Percentiles rank a stretch among this genome's conserved stretches.
These are phyloP conservation scores for Chlorokybus atmophyticus DNA, from an alignment of 139 green algal species.

Conservation along the genomic window DNA sequence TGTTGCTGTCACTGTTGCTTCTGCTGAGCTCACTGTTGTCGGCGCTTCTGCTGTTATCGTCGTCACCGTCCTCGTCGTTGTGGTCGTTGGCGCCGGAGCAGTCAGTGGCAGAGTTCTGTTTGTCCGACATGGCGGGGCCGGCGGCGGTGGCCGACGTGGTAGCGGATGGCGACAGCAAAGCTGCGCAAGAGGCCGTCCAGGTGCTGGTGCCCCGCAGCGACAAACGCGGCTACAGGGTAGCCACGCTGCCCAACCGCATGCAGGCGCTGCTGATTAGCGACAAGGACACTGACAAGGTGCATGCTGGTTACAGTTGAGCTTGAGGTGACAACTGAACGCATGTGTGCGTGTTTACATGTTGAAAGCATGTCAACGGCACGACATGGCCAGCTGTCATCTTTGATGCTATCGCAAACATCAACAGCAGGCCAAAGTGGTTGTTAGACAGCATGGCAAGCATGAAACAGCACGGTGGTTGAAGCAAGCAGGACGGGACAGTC, in stretches of 20 bases:
- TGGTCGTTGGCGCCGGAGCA: too few species aligned
- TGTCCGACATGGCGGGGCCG: too few species aligned
- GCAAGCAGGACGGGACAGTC: too few species aligned
- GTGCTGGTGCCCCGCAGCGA: conserved; percentile 25
- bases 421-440: neutral
- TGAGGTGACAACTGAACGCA: neutral
- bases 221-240: conserved; percentile 38
- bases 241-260: conserved; percentile 53
- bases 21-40: too few species aligned
- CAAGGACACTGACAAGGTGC: conserved; percentile 53
- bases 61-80: too few species aligned
- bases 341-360: too few species aligned
- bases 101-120: too few species aligned
- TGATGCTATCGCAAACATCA: neutral
- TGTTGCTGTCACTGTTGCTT: too few species aligned
- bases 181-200: neutral
- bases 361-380: neutral
- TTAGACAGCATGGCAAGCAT: neutral
- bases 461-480: too few species aligned
- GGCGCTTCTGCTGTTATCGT: too few species aligned
- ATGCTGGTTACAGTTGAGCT: neutral
- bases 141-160: too few species aligned
- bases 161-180: neutral
- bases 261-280: conserved; percentile 52
- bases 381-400: neutral